Base-by-base conservation (phyloP, 345 rosid genomes). In the Syzygium aqueum region DNA sequence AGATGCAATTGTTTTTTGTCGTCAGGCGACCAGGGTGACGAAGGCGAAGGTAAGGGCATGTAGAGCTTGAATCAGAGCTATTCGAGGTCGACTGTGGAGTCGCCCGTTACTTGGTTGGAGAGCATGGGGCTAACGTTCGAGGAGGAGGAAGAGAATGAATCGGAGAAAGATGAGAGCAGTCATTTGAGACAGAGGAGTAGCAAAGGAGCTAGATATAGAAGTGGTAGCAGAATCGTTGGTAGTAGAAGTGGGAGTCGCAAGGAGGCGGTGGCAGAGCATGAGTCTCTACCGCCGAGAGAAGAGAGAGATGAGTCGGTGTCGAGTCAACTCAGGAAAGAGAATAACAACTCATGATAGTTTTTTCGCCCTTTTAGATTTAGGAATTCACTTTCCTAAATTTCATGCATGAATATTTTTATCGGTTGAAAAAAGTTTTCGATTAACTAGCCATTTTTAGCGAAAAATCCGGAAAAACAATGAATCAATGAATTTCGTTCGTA, bases 21-120 rank as follows among this genome's bases (percentile, higher is more conserved):
- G 33, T 94, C 96, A 54, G 96, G 94, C 77, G 98, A 94, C 7
- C 97, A 94, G 23, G 95, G 91, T 27, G 90, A 86, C 12, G 82
- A 82, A 85, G 49, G 53, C 6, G 46, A 43, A 43, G 46, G 46
- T 43, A 43, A 43, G 46, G 46, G 46, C 43, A 87, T 88, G 56
- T 43, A 89, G 86, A 89, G 88, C 89, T 87, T 89, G 85, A 91
- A 23, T 21, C 27, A 90, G 51, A 93, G 95, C 89, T 87, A 77
- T 86, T 85, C 90, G 85, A 96, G 92, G 92, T 90, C 93, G 30
- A 94, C 92, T 87, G 89, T 93, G 59, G 94, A 84, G 89, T 53
- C 94, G 46, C 87, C 89, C 43, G 78, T 85, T 85, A 91, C 92
- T 89, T 88, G 86, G 54, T 89, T 95, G 5, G 93, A 91, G 88